phyloP scores from a whole-genome alignment of 2,329 filamentous ascomycete species.

The Ramichloridium luteum region DNA sequence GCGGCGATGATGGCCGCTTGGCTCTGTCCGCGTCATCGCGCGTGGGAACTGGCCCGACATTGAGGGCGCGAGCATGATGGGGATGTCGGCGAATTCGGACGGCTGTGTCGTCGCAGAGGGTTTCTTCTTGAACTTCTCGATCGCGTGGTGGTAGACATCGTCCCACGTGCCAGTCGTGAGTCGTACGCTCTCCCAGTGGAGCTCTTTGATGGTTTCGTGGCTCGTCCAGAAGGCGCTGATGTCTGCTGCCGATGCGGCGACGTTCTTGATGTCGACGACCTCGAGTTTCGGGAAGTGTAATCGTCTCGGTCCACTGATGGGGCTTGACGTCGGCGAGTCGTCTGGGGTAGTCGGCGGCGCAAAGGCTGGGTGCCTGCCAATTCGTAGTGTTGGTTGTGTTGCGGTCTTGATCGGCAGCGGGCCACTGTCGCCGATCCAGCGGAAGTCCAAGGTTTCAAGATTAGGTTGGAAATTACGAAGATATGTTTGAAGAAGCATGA shows the following conservation, averaged over 20 bases:
- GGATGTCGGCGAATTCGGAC: slow-evolving; percentile 17
- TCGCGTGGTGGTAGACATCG: slow-evolving; percentile 46
- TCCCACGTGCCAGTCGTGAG: slow-evolving; percentile 67
- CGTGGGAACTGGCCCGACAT: slow-evolving; percentile 7
- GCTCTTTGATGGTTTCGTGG: slow-evolving; percentile 60
- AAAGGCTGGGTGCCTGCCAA: slow-evolving; percentile 9
- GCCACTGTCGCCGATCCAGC: slow-evolving; percentile 61
- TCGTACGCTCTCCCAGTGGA: slow-evolving; percentile 66
- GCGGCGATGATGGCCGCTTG: not conserved
- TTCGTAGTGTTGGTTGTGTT: slow-evolving; percentile 1
- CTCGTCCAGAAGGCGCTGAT: slow-evolving; percentile 54
- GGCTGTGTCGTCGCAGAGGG: not conserved
- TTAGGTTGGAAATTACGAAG: slow-evolving; percentile 48
- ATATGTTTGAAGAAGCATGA: slow-evolving; percentile 61
- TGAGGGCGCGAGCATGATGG: slow-evolving; percentile 24
- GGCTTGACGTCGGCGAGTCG: slow-evolving; percentile 30
- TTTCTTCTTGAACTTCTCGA: not conserved
- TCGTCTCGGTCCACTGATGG: slow-evolving; percentile 20
- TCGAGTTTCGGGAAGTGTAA: slow-evolving; percentile 56
- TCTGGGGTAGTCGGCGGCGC: slow-evolving; percentile 1
- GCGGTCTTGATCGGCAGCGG: slow-evolving; percentile 56
- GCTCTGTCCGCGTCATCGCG: slow-evolving; percentile 12
- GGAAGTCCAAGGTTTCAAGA: slow-evolving; percentile 52
- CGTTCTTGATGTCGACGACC: slow-evolving; percentile 60
- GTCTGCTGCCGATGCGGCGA: slow-evolving; percentile 57